These are phyloP conservation scores for Aspergillus pseudotamarii DNA, from an alignment of 2,329 filamentous ascomycete species.

Conservation along the genomic window DNA sequence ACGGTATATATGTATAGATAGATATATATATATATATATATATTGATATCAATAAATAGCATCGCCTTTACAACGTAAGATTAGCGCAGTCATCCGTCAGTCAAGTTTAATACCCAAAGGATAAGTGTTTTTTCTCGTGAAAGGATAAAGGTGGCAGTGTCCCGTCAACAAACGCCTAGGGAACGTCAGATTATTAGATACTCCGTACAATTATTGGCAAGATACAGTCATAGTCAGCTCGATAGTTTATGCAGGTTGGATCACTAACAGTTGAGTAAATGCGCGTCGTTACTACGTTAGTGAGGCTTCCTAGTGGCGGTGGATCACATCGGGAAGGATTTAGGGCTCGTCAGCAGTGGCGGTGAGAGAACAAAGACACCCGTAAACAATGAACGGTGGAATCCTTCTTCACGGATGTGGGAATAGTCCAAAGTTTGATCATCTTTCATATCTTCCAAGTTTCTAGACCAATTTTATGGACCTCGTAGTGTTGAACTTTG, in stretches of 20 bases:
- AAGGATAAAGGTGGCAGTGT: no score
- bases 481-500: background rate
- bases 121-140: background rate
- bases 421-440: background rate
- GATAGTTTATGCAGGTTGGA: constrained; percentile 1
- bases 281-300: no score
- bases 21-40: no score
- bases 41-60: background rate
- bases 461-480: background rate
- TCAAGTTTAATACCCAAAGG: background rate
- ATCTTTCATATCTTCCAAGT: no score
- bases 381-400: background rate
- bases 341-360: background rate
- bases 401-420: background rate
- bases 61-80: background rate
- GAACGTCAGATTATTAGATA: no score
- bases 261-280: background rate
- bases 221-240: background rate
- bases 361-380: background rate
- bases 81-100: background rate
- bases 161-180: background rate
- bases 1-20: background rate
- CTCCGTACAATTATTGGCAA: background rate
- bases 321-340: background rate
- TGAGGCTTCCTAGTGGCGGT: background rate